Evolutionary conservation across 345 rosid species (phyloP).

Genomic region (Odontarrhena argentea): DNA sequence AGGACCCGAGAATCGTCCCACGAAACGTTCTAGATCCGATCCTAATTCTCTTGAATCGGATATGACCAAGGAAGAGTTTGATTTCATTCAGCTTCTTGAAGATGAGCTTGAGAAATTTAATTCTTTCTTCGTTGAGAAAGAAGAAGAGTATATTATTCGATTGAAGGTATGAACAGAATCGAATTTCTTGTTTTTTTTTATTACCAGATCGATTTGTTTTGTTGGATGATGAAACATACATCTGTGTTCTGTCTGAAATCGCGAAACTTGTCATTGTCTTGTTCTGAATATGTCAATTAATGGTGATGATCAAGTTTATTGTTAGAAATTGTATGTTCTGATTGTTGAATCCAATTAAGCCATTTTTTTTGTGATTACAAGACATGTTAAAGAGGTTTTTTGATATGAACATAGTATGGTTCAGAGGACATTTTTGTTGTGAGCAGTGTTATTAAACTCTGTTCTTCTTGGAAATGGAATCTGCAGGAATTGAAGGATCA

Average conservation of each 20-base stretch:
- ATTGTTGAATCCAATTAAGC: neutral
- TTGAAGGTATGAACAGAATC: constrained; percentile 57
- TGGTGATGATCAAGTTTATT: neutral
- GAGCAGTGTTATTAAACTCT: neutral
- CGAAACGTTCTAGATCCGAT: constrained; percentile 56
- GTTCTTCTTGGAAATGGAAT: constrained; percentile 6
- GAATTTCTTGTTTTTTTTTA: no score
- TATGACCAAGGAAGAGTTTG: constrained; percentile 69
- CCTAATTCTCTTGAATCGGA: constrained; percentile 33
- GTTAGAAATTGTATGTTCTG: neutral
- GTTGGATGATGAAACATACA: neutral
- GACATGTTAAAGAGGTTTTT: no score
- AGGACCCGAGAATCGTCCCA: constrained; percentile 49
- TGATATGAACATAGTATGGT: neutral
- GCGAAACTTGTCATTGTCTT: neutral
- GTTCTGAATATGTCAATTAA: no score
- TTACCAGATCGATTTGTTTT: no score
- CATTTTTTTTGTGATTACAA: neutral
- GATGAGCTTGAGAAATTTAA: constrained; percentile 93
- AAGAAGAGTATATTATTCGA: constrained; percentile 93
- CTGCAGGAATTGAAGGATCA: constrained; percentile 76
- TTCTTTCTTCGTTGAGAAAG: constrained; percentile 83
- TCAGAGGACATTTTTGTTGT: neutral
- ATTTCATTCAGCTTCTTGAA: constrained; percentile 71
- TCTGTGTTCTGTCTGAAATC: constrained; percentile 7